Base-by-base conservation (phyloP, 129 eudicot genomes). In the Flaveria bidentis region DNA sequence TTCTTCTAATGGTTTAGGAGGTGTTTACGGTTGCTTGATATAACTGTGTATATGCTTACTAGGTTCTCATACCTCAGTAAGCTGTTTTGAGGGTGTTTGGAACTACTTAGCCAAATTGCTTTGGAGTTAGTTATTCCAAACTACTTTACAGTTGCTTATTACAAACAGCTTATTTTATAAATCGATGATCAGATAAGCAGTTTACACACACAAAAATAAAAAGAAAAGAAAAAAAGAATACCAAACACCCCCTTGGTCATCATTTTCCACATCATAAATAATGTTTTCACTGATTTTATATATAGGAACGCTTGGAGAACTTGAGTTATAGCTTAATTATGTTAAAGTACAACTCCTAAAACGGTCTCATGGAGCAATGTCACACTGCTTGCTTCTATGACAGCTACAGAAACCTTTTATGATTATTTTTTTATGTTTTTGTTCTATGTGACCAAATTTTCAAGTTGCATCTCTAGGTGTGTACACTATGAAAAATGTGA, bases 311-410 rank as follows among this genome's bases (percentile, higher is more conserved):
- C n/a, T 33, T 15, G 25, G 70, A 23, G 45, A 15, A 65, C 70
- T 33, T 65, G 70, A n/a, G 8, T 65, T 65, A 30, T 65, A 36
- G 17, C 22, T 12, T 26, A 52, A n/a, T 16, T 52, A 9, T 4
- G 16, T 52, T 52, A 52, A 17, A 26, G 33, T 25, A 61, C 4
- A 61, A 26, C 67, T 61, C 42, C 67, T 13, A 61, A 5, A 61
- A 11, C 15, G 0, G 14, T 61, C 42, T 11, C 9, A 0, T 61
- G 67, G 67, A 61, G 13, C 18, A 61, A 25, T 58, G 66, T 23
- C 25, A 58, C 66, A 23, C 66, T 58, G 66, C 66, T 58, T 23
- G 33, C 14, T 58, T 58, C 65, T 58, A 22, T 61, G n/a, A 12
- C 1, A 26, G 6, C 41, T 61, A 23, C 15, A 61, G 67, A 26